phyloP scores from a whole-genome alignment of 176 grass and related monocot species.

The Neostapfia colusana region DNA sequence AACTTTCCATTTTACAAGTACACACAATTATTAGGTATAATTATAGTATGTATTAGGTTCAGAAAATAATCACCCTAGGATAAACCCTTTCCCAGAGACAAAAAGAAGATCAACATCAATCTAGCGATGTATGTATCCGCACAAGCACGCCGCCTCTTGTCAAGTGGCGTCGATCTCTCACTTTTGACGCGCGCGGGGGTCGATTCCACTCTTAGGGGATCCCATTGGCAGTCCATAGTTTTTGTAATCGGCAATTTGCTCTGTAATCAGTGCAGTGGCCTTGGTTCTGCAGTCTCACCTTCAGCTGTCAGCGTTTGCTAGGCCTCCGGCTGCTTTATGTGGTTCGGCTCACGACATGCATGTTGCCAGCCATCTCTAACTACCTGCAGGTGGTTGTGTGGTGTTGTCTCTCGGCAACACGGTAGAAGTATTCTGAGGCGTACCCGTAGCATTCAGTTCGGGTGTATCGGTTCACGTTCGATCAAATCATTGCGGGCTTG shows the following conservation, averaged over 20 bases:
- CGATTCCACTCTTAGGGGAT: constrained; percentile 29
- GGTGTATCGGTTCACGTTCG: constrained; percentile 43
- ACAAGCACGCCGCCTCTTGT: background rate
- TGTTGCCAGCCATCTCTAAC: constrained; percentile 6
- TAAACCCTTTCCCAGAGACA: background rate
- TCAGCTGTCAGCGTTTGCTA: background rate
- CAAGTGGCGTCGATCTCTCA: constrained; percentile 17
- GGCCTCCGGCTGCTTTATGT: constrained; percentile 40
- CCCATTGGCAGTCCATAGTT: constrained; percentile 21
- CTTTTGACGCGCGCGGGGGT: constrained; percentile 21
- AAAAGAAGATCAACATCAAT: background rate
- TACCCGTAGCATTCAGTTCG: constrained; percentile 40
- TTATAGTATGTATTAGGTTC: background rate
- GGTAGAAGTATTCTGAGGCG: constrained; percentile 17
- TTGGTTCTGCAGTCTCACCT: background rate
- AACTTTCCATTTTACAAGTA: background rate
- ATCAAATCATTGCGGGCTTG: constrained; percentile 34
- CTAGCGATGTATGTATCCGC: background rate
- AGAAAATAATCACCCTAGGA: background rate
- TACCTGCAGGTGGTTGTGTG: constrained; percentile 33
- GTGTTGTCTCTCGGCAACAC: constrained; percentile 36
- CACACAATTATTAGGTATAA: background rate
- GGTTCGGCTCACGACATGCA: constrained; percentile 42
- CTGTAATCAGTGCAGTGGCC: background rate
- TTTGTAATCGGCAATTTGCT: constrained; percentile 4